Percentiles rank a stretch among this genome's conserved stretches.
Conservation (phyloP, 495 filamentous ascomycete species). For the Penicillium maclennaniae region DNA sequence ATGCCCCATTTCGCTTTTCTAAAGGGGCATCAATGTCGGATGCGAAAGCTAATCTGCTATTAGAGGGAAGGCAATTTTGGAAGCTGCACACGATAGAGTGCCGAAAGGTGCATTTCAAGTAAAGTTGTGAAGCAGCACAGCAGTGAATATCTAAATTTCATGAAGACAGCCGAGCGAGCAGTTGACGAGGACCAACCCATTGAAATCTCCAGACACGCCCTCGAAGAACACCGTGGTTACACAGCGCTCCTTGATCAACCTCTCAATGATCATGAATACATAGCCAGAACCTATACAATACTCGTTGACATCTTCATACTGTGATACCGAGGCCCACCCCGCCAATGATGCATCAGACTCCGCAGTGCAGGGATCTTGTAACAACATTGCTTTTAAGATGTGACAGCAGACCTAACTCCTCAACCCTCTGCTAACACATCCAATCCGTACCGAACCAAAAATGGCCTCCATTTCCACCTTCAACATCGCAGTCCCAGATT, state of each 20-base stretch:
- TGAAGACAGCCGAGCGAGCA: too few species aligned
- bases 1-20: background rate
- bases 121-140: too few species aligned
- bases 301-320: background rate
- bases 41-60: background rate
- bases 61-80: too few species aligned
- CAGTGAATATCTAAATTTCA: too few species aligned
- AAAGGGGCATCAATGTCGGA: background rate
- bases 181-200: too few species aligned
- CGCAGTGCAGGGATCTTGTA: background rate
- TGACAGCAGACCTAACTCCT: background rate
- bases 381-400: background rate
- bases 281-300: too few species aligned
- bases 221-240: too few species aligned
- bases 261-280: too few species aligned
- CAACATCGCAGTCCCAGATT: constrained; percentile 40
- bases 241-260: too few species aligned
- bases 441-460: background rate
- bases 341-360: background rate
- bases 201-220: too few species aligned
- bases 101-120: too few species aligned
- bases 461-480: constrained; percentile 25
- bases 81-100: too few species aligned
- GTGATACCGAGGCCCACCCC: constrained; percentile 9
- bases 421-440: background rate